Evolutionary conservation across 495 filamentous ascomycete species (phyloP).

Genomic region (Tricharina praecox): DNA sequence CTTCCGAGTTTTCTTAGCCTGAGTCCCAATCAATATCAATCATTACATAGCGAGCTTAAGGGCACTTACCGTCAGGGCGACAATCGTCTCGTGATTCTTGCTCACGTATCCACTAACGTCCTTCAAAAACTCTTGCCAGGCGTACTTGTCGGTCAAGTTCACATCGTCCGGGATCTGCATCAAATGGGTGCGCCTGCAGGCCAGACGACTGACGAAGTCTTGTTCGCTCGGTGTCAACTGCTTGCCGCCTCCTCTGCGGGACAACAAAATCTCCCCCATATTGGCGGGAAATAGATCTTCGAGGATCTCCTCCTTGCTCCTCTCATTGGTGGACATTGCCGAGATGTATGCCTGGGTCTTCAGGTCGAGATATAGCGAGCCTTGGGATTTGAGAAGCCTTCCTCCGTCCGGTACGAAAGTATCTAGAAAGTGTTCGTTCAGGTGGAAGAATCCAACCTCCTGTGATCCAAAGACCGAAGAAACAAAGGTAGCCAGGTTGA

Average conservation of each 20-base stretch:
- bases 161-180: slow-evolving; percentile 43
- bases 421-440: slow-evolving; percentile 70
- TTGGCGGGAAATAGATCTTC: slow-evolving; percentile 57
- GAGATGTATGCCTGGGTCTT: slow-evolving; percentile 78
- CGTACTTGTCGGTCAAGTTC: slow-evolving; percentile 58
- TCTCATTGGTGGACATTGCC: slow-evolving; percentile 45
- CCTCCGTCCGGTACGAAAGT: slow-evolving; percentile 66
- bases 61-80: slow-evolving; percentile 36
- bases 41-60: too few species aligned
- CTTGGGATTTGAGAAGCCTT: slow-evolving; percentile 52
- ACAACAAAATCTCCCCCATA: slow-evolving; percentile 46
- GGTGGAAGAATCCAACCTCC: slow-evolving; percentile 64
- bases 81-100: slow-evolving; percentile 52
- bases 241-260: slow-evolving; percentile 45
- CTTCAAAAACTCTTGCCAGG: slow-evolving; percentile 62
- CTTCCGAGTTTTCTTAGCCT: slow-evolving; percentile 24
- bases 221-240: slow-evolving; percentile 52
- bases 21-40: not conserved
- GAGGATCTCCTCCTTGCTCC: slow-evolving; percentile 47
- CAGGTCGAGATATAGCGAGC: slow-evolving; percentile 58
- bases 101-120: slow-evolving; percentile 58
- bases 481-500: slow-evolving; percentile 74
- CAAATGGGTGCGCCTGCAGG: slow-evolving; percentile 49
- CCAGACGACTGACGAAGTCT: slow-evolving; percentile 51
- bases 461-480: slow-evolving; percentile 67